Base-by-base conservation (phyloP, 1,284 basidiomycete genomes). In the Sanghuangporus weigelae region DNA sequence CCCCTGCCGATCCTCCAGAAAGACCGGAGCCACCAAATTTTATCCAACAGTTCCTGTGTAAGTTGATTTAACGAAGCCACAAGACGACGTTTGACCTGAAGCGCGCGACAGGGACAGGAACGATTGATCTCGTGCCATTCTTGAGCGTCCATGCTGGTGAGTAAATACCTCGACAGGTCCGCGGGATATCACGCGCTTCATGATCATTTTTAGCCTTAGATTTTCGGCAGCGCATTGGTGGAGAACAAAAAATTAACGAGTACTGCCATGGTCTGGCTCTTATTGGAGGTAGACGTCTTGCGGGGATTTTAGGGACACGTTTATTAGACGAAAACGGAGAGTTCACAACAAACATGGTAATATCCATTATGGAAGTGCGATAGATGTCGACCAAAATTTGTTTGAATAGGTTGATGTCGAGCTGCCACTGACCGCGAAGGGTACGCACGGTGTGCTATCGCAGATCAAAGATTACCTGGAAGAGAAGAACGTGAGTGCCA, bases 211-310 rank as follows among this genome's bases (percentile, higher is more conserved):
- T 66, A 84, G 93, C 93, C 0, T 73, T 96, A 8, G 81, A 88
- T 51, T 96, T 95, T 76, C 82, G 94, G 31, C 71, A 84, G 57
- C 89, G 85, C 82, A 78, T 96, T 21, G 95, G 94, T 0, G 95
- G 95, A 1, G 95, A 96, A 75, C 77, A 82, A 16, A 82, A 82
- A 62, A 94, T 96, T 66, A 87, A 89, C 70, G 78, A 76, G 3
- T 93, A 96, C 73, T 92, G 85, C 69, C 88, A 88, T 70, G 72
- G 79, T 7, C 81, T 96, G 26, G 95, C 94, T 0, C 68, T 89
- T 1, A 76, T 81, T 60, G 95, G 93, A 19, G 93, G 91, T 0
- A 80, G 81, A 64, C 76, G 77, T 12, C 78, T 95, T 2, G 84
- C 85, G 0, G 80, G 86, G 66, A 73, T 87, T 2, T 75, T 93